phyloP scores from a whole-genome alignment of 2,329 filamentous ascomycete genomes.

The Sporothrix brasiliensis region DNA sequence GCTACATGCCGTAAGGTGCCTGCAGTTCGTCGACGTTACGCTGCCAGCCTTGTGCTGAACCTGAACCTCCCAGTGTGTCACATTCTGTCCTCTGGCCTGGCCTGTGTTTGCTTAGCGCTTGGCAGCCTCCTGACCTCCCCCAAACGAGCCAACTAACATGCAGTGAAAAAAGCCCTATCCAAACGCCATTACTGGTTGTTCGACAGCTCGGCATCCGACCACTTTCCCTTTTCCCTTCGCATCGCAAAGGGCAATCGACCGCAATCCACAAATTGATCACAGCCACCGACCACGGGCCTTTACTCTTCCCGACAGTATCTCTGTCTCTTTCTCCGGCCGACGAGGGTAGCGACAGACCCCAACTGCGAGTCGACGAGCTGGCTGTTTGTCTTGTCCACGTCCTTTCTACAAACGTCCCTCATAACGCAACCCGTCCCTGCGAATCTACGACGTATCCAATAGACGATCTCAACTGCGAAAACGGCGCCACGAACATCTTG shows the following conservation, averaged over 20 bases:
- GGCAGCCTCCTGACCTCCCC: neutral
- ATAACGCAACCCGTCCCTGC: neutral
- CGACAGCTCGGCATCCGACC: neutral
- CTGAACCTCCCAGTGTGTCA: neutral
- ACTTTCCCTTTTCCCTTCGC: neutral
- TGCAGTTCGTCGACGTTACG: neutral
- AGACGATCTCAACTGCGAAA: no score
- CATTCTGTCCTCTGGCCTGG: neutral
- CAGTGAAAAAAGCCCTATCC: neutral
- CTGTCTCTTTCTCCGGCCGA: neutral
- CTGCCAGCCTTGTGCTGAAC: neutral
- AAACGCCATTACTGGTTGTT: neutral
- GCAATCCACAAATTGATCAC: neutral
- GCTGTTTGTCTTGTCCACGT: neutral
- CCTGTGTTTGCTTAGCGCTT: constrained; percentile 6
- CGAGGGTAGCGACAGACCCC: neutral
- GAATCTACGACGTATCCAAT: neutral
- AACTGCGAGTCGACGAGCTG: neutral
- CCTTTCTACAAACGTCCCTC: neutral
- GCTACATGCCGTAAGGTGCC: neutral
- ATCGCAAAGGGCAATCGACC: neutral
- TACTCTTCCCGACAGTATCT: neutral
- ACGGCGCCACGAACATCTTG: neutral
- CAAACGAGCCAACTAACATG: neutral
- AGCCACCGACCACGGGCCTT: neutral